Evolutionary conservation across 257 asterid species (phyloP), one percentile per base, ranked within the genome.

Genomic region (Jacaranda mimosifolia): DNA sequence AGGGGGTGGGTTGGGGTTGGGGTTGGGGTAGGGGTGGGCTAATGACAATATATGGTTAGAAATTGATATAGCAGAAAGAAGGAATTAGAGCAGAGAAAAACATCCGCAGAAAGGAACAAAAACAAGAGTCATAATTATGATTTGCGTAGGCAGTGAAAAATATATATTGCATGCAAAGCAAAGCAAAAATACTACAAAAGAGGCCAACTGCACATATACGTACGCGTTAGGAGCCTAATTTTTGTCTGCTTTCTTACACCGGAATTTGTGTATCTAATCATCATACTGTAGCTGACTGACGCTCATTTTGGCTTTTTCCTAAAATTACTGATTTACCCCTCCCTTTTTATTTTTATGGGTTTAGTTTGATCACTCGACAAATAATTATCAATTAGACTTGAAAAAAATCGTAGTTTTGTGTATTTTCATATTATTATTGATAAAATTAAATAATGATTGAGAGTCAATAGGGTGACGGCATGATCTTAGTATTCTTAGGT

Each of bases 51-150:
- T 77, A 80, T 83, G 82, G 80, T 75, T 63, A 73, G 74, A 73
- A 79, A 36, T 66, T 67, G 77, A 26, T 26, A 79, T 26, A 68
- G 80, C 69, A 73, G n/a, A 11, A 56, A 64, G 77, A 53, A 78
- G 67, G 68, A 74, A 77, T 67, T 77, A 72, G 78, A 76, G 75
- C 72, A 11, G 63, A 85, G 67, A 71, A 80, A 82, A 80, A 79
- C 68, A 82, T 79, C 48, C 82, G 56, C 84, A 80, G 80, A 82
- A 82, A 83, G 79, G 80, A 88, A 90, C 90, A 86, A 89, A 82
- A 83, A 77, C 73, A 52, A 55, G 35, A 60, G 40, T 77, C 62
- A 81, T 86, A 66, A 78, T 77, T 76, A 59, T 59, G 79, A 77
- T 45, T 64, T 55, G 77, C 42, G 70, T 70, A 35, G 79, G 75